These are phyloP conservation scores for Saraca asoca DNA, from an alignment of 331 rosid genomes.

Conservation along the genomic window DNA sequence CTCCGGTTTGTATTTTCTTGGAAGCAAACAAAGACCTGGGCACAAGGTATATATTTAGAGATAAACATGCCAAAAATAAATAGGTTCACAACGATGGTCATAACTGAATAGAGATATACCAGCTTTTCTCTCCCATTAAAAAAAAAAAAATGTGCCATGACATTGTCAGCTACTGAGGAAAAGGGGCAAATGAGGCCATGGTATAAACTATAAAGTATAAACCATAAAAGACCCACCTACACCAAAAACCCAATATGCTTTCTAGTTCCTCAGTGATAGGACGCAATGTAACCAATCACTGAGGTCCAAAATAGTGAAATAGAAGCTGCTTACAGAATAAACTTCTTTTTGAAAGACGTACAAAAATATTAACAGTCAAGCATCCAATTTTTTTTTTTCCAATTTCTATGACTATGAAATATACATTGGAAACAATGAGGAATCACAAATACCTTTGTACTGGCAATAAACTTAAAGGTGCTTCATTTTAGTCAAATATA, in stretches of 20 bases:
- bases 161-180: neutral
- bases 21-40: slow-evolving; percentile 71
- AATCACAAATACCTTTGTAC: neutral
- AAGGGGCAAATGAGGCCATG: neutral
- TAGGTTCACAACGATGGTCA: too few species aligned
- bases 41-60: slow-evolving; percentile 9
- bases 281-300: too few species aligned
- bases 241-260: too few species aligned
- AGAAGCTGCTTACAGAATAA: neutral
- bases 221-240: neutral
- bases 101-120: neutral
- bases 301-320: too few species aligned
- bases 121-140: neutral
- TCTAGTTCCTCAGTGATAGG: neutral
- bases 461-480: neutral
- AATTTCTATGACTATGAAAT: neutral
- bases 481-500: neutral
- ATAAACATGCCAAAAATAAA: neutral
- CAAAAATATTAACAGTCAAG: neutral
- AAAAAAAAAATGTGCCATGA: neutral
- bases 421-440: neutral
- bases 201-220: too few species aligned
- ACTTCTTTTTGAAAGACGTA: neutral
- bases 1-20: slow-evolving; percentile 53
- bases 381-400: neutral